Percentiles rank a stretch among this genome's conserved stretches.
phyloP scores from a whole-genome alignment of 2,329 filamentous ascomycete genomes.

The Knufia petricola region DNA sequence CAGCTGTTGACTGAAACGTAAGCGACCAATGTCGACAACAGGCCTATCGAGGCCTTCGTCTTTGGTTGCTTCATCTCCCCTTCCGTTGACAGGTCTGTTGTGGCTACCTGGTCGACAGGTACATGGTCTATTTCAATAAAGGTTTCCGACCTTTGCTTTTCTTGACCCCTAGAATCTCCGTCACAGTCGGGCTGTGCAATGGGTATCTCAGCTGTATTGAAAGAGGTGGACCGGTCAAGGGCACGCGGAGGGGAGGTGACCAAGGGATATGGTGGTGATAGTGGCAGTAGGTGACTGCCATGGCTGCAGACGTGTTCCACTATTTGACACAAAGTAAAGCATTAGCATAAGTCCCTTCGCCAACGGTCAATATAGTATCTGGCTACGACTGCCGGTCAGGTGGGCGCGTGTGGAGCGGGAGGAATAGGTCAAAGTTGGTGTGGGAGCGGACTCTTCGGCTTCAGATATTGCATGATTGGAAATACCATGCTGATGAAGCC shows the following conservation, averaged over 20 bases:
- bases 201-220: slow-evolving; percentile 20
- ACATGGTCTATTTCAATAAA: slow-evolving; percentile 2
- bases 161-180: not conserved
- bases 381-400: not conserved
- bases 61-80: slow-evolving; percentile 33
- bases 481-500: not conserved
- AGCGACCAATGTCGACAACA: slow-evolving; percentile 33
- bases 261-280: slow-evolving; percentile 14
- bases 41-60: slow-evolving; percentile 31
- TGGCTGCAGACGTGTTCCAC: slow-evolving; percentile 12
- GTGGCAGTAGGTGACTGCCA: slow-evolving; percentile 23
- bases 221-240: slow-evolving; percentile 18
- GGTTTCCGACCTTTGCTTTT: not conserved
- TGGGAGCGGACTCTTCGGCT: not conserved
- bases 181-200: not conserved
- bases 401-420: not conserved
- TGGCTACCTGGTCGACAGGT: not conserved
- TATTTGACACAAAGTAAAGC: not conserved
- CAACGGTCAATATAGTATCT: not conserved
- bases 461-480: not conserved
- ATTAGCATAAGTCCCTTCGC: slow-evolving; percentile 1
- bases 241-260: slow-evolving; percentile 8
- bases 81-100: slow-evolving; percentile 3
- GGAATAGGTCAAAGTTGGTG: not conserved
- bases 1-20: slow-evolving; percentile 39